Evolutionary conservation across 108 stramenopile species (phyloP).

Genomic region (Conticribra guillardii): DNA sequence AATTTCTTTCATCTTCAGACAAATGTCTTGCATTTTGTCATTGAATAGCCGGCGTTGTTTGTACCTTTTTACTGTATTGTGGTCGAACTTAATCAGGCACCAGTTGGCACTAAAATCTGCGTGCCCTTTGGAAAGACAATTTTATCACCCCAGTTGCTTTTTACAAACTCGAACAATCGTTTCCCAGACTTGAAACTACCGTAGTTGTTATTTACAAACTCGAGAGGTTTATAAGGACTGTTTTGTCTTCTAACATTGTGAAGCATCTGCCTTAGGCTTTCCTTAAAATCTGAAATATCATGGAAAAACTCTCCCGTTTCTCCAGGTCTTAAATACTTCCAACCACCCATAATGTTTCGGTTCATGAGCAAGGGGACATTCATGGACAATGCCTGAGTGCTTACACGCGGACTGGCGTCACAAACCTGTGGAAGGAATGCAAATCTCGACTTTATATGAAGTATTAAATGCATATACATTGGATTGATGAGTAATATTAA

Average conservation of each 20-base stretch:
- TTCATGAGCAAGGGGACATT: conserved; percentile 53
- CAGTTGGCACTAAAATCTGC: conserved; percentile 32
- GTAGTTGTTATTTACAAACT: conserved; percentile 29
- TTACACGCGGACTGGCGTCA: conserved; percentile 54
- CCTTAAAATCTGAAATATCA: conserved; percentile 47
- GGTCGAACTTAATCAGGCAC: no score
- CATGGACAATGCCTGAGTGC: conserved; percentile 52
- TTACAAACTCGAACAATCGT: conserved; percentile 33
- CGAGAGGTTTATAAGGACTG: conserved; percentile 37
- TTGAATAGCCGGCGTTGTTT: no score
- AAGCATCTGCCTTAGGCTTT: conserved; percentile 32
- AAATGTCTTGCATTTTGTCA: no score
- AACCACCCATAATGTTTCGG: conserved; percentile 52
- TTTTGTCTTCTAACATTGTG: conserved; percentile 36
- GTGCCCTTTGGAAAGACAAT: conserved; percentile 37
- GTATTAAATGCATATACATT: no score
- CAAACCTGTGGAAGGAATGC: conserved; percentile 53
- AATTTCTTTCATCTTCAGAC: no score
- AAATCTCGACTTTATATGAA: conserved; percentile 33
- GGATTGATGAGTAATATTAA: no score
- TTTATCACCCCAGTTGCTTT: conserved; percentile 36
- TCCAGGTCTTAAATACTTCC: conserved; percentile 50
- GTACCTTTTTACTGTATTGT: no score
- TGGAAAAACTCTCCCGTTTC: conserved; percentile 52
- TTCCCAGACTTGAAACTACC: conserved; percentile 32